Evolutionary conservation across 192 early-diverging fungal genomes (phyloP).

Genomic region (Umbelopsis sp.): DNA sequence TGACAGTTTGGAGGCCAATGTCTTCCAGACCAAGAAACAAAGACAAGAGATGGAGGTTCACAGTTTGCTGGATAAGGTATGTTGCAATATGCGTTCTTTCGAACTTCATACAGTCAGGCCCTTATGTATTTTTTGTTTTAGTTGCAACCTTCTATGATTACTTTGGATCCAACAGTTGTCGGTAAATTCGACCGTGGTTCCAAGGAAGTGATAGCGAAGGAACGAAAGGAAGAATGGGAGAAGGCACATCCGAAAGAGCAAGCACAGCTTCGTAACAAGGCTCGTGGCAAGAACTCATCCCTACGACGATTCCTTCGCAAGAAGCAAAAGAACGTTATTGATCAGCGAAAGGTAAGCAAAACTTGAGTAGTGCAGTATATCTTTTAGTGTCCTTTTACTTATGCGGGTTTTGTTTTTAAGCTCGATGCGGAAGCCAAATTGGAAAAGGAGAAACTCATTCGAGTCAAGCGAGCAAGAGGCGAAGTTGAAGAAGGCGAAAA

Average conservation of each 20-base stretch:
- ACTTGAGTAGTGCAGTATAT: neutral
- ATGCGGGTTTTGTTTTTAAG: constrained; percentile 10
- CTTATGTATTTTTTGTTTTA: neutral
- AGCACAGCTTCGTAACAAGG: constrained; percentile 58
- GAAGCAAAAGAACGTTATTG: constrained; percentile 82
- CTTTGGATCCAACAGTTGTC: constrained; percentile 80
- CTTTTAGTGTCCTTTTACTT: neutral
- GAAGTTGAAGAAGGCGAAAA: constrained; percentile 46
- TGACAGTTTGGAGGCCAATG: constrained; percentile 91
- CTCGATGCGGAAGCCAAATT: constrained; percentile 60
- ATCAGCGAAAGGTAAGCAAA: constrained; percentile 62
- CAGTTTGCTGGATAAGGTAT: constrained; percentile 79
- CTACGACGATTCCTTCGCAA: constrained; percentile 76
- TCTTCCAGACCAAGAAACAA: constrained; percentile 88
- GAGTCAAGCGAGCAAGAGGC: constrained; percentile 47
- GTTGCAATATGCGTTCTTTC: neutral
- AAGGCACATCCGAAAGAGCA: constrained; percentile 47
- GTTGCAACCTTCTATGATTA: constrained; percentile 92
- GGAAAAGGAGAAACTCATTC: constrained; percentile 35
- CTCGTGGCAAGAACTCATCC: constrained; percentile 77
- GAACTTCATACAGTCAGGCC: too few relatives aligned
- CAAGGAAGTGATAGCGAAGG: constrained; percentile 60
- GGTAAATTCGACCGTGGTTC: constrained; percentile 76
- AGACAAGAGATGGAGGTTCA: constrained; percentile 89
- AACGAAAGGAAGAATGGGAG: constrained; percentile 61